Conservation (phyloP, 2,329 filamentous ascomycete species). For the Balansia obtecta region DNA sequence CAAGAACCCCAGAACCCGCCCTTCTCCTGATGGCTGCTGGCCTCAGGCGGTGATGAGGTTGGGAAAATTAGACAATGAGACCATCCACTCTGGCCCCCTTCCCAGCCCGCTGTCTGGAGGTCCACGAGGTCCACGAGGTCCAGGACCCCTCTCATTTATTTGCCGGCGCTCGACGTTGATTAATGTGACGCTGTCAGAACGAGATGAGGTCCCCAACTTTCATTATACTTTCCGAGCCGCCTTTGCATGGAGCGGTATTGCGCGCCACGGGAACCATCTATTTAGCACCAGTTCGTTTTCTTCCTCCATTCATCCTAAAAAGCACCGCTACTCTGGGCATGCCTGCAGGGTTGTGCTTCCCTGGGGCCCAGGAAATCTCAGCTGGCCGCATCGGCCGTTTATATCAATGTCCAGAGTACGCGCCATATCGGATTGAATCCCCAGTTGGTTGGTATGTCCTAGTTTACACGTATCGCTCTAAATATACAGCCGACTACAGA, state of each 20-base stretch:
- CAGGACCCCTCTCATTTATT: background rate
- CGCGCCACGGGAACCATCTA: no score
- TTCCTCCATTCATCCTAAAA: background rate
- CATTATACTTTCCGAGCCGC: no score
- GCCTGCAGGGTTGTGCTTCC: background rate
- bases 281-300: background rate
- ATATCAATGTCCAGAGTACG: background rate
- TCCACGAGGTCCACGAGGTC: no score
- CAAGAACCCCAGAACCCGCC: no score
- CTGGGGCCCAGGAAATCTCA: background rate
- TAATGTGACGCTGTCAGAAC: background rate
- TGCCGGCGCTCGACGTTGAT: background rate
- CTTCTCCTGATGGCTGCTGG: no score
- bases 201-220: no score
- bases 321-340: background rate
- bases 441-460: slow-evolving; percentile 1
- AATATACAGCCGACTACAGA: slow-evolving; percentile 1
- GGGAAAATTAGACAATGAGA: background rate
- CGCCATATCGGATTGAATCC: background rate
- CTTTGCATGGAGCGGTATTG: background rate
- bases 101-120: no score
- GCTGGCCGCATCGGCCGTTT: background rate
- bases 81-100: no score
- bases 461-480: slow-evolving; percentile 1
- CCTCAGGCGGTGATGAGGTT: slow-evolving; percentile 1